Conservation (phyloP, 169 alveolate genomes). For the Plasmodium blacklocki region DNA sequence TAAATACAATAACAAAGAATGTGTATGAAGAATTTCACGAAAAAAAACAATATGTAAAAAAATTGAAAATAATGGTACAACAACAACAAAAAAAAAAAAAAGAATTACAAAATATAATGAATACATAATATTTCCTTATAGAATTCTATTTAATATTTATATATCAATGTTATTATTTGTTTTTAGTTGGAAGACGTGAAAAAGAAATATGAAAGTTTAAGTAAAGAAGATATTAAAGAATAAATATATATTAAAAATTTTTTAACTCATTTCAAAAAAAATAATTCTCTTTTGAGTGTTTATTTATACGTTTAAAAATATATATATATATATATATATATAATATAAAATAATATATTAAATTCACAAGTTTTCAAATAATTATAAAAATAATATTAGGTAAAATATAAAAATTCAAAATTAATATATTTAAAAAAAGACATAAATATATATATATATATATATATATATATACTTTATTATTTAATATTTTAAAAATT, state of each 20-base stretch:
- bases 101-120: too few species aligned
- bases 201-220: slow-evolving; percentile 8
- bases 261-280: background rate
- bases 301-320: background rate
- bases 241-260: background rate
- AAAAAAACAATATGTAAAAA: slow-evolving; percentile 16
- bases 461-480: background rate
- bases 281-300: too few species aligned
- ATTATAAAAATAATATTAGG: background rate
- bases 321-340: background rate
- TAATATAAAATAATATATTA: background rate
- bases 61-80: slow-evolving; percentile 32
- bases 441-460: background rate
- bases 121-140: too few species aligned
- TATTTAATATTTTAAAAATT: slow-evolving; percentile 33
- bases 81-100: too few species aligned
- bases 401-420: background rate
- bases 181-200: slow-evolving; percentile 20
- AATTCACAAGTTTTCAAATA: background rate
- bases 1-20: slow-evolving; percentile 14
- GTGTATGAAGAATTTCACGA: slow-evolving; percentile 44
- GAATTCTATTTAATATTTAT: too few species aligned
- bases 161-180: background rate
- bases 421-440: background rate
- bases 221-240: slow-evolving; percentile 3